Evolutionary conservation across 306 rosid species (phyloP).

Genomic region (Gastrolobium bilobum): DNA sequence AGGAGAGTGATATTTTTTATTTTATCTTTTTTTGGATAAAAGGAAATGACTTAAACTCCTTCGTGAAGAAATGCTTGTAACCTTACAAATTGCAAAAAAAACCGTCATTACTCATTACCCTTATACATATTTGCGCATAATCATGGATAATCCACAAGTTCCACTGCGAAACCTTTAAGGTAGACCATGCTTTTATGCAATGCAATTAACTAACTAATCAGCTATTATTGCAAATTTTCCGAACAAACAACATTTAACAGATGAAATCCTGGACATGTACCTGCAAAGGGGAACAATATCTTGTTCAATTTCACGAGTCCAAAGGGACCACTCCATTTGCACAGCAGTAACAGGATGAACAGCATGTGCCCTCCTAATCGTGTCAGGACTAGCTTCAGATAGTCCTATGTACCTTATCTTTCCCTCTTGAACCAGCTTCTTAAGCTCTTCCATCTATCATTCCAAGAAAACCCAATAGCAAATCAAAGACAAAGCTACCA

Average conservation of each 20-base stretch:
- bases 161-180: not conserved
- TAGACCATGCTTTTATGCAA: not conserved
- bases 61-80: slow-evolving; percentile 17
- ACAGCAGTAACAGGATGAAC: slow-evolving; percentile 86
- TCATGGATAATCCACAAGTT: not conserved
- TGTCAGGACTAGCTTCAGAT: slow-evolving; percentile 75
- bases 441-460: slow-evolving; percentile 71
- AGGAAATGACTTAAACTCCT: not conserved
- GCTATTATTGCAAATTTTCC: not conserved
- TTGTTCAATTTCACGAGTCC: slow-evolving; percentile 83
- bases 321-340: slow-evolving; percentile 82
- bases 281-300: slow-evolving; percentile 77
- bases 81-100: not conserved
- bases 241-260: not conserved
- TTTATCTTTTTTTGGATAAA: not conserved
- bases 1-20: not conserved
- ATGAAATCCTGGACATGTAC: slow-evolving; percentile 33
- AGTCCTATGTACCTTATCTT: slow-evolving; percentile 73
- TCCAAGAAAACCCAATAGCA: slow-evolving; percentile 27
- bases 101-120: too few relatives aligned
- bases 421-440: slow-evolving; percentile 73
- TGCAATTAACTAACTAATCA: not conserved
- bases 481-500: not conserved
- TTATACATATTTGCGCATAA: not conserved
- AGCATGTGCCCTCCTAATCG: slow-evolving; percentile 79